Evolutionary conservation across 345 rosid species (phyloP), one percentile per base, ranked within the genome.

Genomic region (Aegle marmelos): DNA sequence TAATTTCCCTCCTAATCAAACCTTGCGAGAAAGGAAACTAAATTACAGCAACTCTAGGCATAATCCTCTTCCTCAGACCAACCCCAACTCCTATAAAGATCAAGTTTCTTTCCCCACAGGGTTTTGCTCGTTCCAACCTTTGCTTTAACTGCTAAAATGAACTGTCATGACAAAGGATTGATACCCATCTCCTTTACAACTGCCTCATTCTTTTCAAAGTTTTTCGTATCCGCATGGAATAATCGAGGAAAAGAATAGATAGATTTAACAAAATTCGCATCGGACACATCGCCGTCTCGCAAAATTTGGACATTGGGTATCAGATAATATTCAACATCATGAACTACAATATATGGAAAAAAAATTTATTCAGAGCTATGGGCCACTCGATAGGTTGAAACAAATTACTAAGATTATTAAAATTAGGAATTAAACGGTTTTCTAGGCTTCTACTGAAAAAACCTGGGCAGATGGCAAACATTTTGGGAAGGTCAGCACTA

Each of bases 101-200:
- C 57, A 21, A 86, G 1, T 69, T 80, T 84, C 67, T 27, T 73
- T 13, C 57, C 78, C 88, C 86, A 73, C 2, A 54, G 63, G 13
- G 80, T 33, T 58, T 75, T 68, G 31, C 61, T 76, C 60, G 78
- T 24, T 7, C 16, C 16, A 5, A 27, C 3, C 22, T 73, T 36
- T 2, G 56, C 13, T 22, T 1, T 4, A 21, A 84, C 16, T 5
- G 86, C 88, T 21, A 4, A 1, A 56, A 85, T 54, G 27, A 86
- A 87, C 10, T 6, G 33, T 2, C 3, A 2, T 1, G 6, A 28
- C 19, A 16, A 37, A 41, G 88, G 87, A 62, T 76, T 19, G 24
- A 81, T 24, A 28, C 83, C 82, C 78, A 79, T 77, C 34, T 53
- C 79, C 60, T 50, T 80, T 9, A 81, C 85, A 45, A 72, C 63